Evolutionary conservation across 805 yeast genomes (phyloP).

Genomic region (Saturnispora quitensis): DNA sequence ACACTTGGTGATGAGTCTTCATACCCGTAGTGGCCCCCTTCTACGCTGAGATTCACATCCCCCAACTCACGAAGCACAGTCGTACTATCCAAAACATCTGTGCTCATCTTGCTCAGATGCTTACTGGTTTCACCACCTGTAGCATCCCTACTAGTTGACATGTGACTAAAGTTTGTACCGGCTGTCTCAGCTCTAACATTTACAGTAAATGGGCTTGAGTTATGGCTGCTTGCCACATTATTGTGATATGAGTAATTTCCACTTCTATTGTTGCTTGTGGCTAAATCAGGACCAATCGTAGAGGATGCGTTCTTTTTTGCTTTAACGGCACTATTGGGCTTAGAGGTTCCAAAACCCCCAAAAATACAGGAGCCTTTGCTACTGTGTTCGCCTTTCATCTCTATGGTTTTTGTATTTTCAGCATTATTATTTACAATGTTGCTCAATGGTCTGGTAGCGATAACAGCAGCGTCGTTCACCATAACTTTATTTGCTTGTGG

Average conservation of each 20-base stretch:
- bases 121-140: constrained; percentile 4
- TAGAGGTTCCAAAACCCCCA: background rate
- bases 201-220: constrained; percentile 2
- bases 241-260: background rate
- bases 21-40: background rate
- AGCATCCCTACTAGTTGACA: constrained; percentile 1
- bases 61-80: background rate
- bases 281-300: background rate
- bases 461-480: background rate
- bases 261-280: background rate
- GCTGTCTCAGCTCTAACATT: constrained; percentile 6
- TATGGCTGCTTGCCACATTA: background rate
- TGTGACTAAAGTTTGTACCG: constrained; percentile 2
- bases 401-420: background rate
- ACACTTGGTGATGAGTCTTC: constrained; percentile 2
- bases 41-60: constrained; percentile 1
- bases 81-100: background rate
- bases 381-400: background rate
- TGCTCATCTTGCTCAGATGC: background rate
- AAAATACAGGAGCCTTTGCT: background rate
- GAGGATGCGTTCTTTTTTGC: background rate
- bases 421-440: background rate
- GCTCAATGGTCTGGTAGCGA: background rate
- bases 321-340: background rate
- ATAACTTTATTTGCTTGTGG: background rate